These are phyloP conservation scores for Xylaria polymorpha DNA, from an alignment of 2,329 filamentous ascomycete species.

Conservation along the genomic window DNA sequence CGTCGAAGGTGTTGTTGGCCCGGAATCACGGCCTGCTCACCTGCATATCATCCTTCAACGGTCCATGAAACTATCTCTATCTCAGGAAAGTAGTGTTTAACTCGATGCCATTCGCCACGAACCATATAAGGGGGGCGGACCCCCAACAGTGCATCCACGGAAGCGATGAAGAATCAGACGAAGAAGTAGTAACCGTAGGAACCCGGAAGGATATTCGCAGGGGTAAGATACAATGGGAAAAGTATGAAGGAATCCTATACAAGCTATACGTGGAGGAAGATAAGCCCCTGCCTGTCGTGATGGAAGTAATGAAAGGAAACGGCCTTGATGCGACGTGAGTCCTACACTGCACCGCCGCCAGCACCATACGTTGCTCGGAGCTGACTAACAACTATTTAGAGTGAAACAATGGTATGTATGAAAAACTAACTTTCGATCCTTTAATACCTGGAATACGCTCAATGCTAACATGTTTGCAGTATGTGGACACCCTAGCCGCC, in stretches of 20 bases:
- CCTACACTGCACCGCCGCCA: too few species aligned
- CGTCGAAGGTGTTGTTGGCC: not conserved
- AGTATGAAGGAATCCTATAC: conserved; percentile 9
- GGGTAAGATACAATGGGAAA: conserved; percentile 18
- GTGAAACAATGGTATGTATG: conserved; percentile 32
- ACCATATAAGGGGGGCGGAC: not conserved
- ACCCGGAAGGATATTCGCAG: not conserved
- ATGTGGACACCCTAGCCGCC: not conserved
- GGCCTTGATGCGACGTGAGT: conserved; percentile 37
- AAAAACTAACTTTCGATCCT: not conserved
- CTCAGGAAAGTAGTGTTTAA: not conserved
- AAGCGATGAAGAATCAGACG: not conserved
- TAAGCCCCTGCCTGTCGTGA: conserved; percentile 27
- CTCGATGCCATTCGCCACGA: not conserved
- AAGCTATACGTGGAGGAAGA: conserved; percentile 27
- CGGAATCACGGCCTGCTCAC: not conserved
- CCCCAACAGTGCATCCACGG: not conserved
- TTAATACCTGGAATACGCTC: not conserved
- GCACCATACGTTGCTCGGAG: not conserved
- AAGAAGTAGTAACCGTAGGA: not conserved
- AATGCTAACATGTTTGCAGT: conserved; percentile 24
- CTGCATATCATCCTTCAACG: not conserved
- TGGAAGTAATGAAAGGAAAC: conserved; percentile 27
- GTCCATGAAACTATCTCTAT: not conserved
- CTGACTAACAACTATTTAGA: not conserved